Evolutionary conservation across 495 filamentous ascomycete genomes (phyloP), one percentile per base, ranked within the genome.

Genomic region (Daldinia bambusicola): DNA sequence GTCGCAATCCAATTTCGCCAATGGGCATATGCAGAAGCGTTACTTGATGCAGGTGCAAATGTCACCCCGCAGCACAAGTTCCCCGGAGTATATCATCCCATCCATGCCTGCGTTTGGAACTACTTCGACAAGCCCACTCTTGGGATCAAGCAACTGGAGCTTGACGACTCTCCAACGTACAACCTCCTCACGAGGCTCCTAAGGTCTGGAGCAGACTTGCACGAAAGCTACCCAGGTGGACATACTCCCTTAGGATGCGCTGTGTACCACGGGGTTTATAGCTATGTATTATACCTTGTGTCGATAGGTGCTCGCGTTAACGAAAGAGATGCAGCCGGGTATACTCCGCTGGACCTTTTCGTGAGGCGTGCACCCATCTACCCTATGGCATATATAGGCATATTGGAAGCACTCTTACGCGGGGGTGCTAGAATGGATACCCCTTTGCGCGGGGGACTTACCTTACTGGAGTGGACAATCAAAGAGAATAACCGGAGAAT

Each of bases 41-140:
- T 69, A 10, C 60, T 69, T n/a, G 66, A 69, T 52, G 51, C 38
- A 16, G 66, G 66, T 9, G 58, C 34, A 31, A 43, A 40, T 2
- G 18, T 48, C 16, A 13, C 13, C 6, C 22, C 34, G 0, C 12
- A 10, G 50, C 12, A 14, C 38, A 20, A 13, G 6, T 26, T 26
- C 18, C 9, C n/a, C 6, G 1, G 8, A 10, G 13, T 32, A n/a
- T 6, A 0, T 6, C 20, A 38, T 12, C 53, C 52, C 7, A 51
- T 66, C 10, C 53, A 58, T 38, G 52, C 30, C 10, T 57, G 38
- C 8, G 9, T 20, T 37, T 26, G 26, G 26, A 26, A 26, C 26
- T 3, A 1, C 26, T 3, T 1, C 26, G 3, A 1, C 26, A 26
- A 26, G 26, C 1, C 1, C 26, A 26, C 3, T 26, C 26, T 26